Base-by-base conservation (phyloP, 2,329 filamentous ascomycete genomes). In the Neonectria ditissima region DNA sequence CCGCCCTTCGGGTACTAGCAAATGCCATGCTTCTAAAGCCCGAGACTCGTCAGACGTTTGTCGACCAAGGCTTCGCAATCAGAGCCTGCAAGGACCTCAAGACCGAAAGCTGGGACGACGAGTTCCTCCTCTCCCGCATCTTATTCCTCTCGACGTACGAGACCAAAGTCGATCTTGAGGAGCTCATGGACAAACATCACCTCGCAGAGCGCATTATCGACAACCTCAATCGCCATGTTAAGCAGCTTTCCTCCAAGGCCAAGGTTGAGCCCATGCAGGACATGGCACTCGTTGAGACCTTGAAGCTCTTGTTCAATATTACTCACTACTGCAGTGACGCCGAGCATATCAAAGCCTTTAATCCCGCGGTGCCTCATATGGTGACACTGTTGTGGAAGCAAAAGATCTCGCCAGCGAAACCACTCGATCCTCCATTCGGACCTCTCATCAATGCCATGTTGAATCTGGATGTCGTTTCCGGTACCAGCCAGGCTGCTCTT, bases 301-400 rank as follows among this genome's bases (percentile, higher is more conserved):
- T 96, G 53, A 97, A 97, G 74, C 84, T 98, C 43, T 80, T 97
- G 55, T 98, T 97, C 83, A 97, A 97, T 77, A 84, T 97, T 56
- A 92, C 91, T 2, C 90, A 94, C 71, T 89, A 90, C 73, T 91
- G 90, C 69, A 47, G 32, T 18, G 54, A 57, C 26, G 87, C 89
- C 4, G 84, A 89, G 44, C 83, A 90, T 26, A 79, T 81, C 5
- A 76, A 82, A 1, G 79, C 83, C 0, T 97, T 97, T 74, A 88
- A 88, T 1, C 81, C 86, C 22, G 88, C 91, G 3, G 85, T 97
- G 44, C 85, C 89, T 11, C 84, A 89, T 63, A 87, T 98, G 28
- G 82, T 94, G 60, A 86, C 87, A 47, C 86, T 97, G 18, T 82
- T 98, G 30, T 86, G 85, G 67, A 87, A 81, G 53, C 80, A 81